Conservation (phyloP, 768 basidiomycete genomes). For the Lactarius vividus region DNA sequence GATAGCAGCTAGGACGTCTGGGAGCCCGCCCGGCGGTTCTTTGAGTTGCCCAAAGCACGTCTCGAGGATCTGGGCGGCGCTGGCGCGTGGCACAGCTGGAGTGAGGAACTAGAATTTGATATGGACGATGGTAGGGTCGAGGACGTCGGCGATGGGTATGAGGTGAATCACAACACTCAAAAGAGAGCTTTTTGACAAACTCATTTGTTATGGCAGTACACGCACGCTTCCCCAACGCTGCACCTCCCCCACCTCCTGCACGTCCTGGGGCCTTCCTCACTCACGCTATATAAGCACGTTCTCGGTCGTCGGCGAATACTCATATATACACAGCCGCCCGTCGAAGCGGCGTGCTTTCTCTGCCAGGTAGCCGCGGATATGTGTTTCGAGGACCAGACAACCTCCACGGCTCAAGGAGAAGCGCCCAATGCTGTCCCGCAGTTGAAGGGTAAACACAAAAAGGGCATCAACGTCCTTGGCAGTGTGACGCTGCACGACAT, state of each 20-base stretch:
- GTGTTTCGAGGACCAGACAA: constrained; percentile 45
- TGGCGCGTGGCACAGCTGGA: constrained; percentile 69
- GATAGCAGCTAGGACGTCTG: constrained; percentile 47
- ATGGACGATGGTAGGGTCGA: neutral
- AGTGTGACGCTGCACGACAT: constrained; percentile 78
- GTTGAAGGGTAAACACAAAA: constrained; percentile 42
- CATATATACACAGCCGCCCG: constrained; percentile 76
- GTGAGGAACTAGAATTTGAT: constrained; percentile 51
- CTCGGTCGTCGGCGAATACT: constrained; percentile 74
- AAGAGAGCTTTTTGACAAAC: neutral
- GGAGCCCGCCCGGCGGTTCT: constrained; percentile 60
- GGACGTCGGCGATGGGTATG: neutral
- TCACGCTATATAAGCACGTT: constrained; percentile 79
- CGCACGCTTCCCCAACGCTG: constrained; percentile 50
- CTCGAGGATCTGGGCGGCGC: constrained; percentile 52
- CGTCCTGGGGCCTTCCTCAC: constrained; percentile 72
- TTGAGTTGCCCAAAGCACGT: constrained; percentile 57
- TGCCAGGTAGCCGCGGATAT: constrained; percentile 62
- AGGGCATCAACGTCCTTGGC: constrained; percentile 67
- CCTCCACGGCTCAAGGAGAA: neutral
- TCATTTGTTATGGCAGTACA: constrained; percentile 18
- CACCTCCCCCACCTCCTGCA: constrained; percentile 75
- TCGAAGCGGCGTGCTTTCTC: constrained; percentile 74
- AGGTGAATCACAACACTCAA: neutral
- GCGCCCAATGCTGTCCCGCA: constrained; percentile 21